phyloP scores from a whole-genome alignment of 1,284 basidiomycete genomes.

The Lentinula novae-zelandiae region DNA sequence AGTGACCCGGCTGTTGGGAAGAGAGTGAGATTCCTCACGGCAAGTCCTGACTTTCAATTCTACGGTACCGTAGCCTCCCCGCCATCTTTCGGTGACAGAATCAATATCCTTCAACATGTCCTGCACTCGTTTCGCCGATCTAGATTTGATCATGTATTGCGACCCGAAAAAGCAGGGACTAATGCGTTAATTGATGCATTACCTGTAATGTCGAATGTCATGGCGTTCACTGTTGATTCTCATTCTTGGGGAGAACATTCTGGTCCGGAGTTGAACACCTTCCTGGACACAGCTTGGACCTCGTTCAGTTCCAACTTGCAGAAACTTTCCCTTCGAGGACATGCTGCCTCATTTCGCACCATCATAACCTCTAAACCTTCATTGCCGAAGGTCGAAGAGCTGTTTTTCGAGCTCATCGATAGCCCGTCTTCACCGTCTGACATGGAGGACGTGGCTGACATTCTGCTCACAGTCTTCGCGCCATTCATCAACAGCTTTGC shows the following conservation, averaged over 20 bases:
- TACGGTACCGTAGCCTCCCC: background rate
- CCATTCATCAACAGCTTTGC: conserved; percentile 34
- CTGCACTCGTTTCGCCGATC: conserved; percentile 1
- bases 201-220: conserved; percentile 29
- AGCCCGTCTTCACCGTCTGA: conserved; percentile 20
- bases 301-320: conserved; percentile 31
- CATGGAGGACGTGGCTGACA: conserved; percentile 16
- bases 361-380: conserved; percentile 29
- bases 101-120: background rate
- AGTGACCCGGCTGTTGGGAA: conserved; percentile 25
- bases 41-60: conserved; percentile 13
- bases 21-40: conserved; percentile 17
- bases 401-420: conserved; percentile 35
- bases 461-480: conserved; percentile 27
- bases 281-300: conserved; percentile 32
- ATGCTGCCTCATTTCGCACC: conserved; percentile 30
- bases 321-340: conserved; percentile 32
- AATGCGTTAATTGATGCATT: conserved; percentile 26
- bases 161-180: conserved; percentile 9
- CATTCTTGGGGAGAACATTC: conserved; percentile 29
- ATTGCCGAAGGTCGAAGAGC: conserved; percentile 27
- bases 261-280: conserved; percentile 24
- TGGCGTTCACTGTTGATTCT: conserved; percentile 28
- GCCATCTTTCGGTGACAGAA: background rate
- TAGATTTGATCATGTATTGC: background rate